Evolutionary conservation across 805 yeast genomes (phyloP), one percentile per base, ranked within the genome.

Genomic region (Candida nonsorbophila): DNA sequence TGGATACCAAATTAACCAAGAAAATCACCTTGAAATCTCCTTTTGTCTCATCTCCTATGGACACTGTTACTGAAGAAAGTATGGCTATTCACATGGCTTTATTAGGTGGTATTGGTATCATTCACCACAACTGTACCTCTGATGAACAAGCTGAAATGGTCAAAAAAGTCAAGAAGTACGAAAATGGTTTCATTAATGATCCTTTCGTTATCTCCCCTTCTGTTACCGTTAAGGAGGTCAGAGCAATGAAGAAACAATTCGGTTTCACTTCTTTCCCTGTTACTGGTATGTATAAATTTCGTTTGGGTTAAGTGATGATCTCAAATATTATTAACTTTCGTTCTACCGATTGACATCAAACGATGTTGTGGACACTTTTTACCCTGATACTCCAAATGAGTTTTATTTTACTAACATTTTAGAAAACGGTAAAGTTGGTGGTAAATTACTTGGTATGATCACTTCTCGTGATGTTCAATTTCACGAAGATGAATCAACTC

Each of bases 121-220:
- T 92, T 50, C 98, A 92, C 65, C 97, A 92, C 72, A 92, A 92
- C 74, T 88, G 96, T 69, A 59, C 95, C 35, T 74, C 94, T 36
- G 97, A 90, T 33, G 97, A 87, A 60, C 98, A 92, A 69, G 98
- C 98, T 36, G 95, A 78, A 46, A 92, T 92, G 97, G 98, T 92
- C 40, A 83, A 74, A 61, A 84, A 84, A 67, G 98, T 92, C 47
- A 92, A 92, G 77, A 87, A 84, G 63, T 92, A 69, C 67, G 98
- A 92, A 71, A 92, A 92, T 60, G 98, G 98, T 20, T 92, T 92
- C 72, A 92, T 92, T 55, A 83, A 82, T 51, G 92, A 86, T 51
- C 98, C 60, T 25, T 76, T 90, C 40, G 96, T 85, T 34, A 77
- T 92, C 40, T 49, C 82, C 25, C 94, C 96, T 38, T 50, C 63